These are phyloP conservation scores for Cetradonia linearis DNA, from an alignment of 495 filamentous ascomycete species.

Conservation along the genomic window DNA sequence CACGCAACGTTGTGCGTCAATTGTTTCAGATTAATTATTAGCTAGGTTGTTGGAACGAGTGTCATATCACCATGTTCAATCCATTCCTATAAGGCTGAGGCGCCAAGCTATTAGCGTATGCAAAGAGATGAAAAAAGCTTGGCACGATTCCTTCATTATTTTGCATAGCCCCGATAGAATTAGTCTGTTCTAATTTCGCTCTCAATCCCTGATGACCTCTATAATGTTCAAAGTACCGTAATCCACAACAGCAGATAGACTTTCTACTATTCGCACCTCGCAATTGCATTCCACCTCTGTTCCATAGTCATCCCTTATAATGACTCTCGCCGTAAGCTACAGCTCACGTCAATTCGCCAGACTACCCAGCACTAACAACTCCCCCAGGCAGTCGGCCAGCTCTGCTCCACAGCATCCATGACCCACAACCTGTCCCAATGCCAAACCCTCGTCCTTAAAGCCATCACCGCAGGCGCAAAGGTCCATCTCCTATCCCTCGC, in stretches of 20 bases:
- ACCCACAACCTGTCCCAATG: slow-evolving; percentile 70
- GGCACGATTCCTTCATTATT: no score
- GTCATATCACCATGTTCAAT: not conserved
- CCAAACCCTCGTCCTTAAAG: slow-evolving; percentile 57
- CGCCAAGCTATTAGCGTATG: not conserved
- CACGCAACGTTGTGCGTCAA: not conserved
- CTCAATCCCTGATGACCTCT: not conserved
- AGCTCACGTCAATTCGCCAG: not conserved
- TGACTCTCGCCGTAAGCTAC: slow-evolving; percentile 11
- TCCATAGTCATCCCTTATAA: not conserved
- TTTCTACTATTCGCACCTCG: no score
- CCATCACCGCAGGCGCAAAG: slow-evolving; percentile 65
- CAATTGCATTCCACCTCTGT: not conserved
- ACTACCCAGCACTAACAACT: slow-evolving; percentile 3
- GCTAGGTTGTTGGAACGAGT: not conserved
- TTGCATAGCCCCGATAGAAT: no score
- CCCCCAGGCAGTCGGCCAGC: slow-evolving; percentile 68
- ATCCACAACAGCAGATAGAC: no score
- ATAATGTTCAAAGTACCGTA: no score
- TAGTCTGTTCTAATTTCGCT: no score
- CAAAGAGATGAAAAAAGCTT: no score
- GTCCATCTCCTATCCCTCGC: slow-evolving; percentile 33
- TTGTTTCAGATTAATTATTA: not conserved
- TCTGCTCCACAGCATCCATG: slow-evolving; percentile 75
- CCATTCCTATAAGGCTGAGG: not conserved